Conservation (phyloP, 106 monocot species). For the Alisma plantagoaquatica region DNA sequence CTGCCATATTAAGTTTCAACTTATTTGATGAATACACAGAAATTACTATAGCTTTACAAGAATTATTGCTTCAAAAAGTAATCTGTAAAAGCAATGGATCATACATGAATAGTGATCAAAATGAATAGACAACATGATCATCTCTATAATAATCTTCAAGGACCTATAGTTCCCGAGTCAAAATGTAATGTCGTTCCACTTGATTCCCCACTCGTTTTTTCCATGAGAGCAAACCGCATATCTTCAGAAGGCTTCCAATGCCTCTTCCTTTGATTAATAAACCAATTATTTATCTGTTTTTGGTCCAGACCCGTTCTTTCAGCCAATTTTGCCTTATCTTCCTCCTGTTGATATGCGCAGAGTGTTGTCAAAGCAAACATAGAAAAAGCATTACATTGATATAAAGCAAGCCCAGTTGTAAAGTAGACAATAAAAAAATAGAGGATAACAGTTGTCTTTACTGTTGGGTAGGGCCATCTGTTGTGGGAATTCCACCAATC, state of each 20-base stretch:
- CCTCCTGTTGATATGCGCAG: constrained; percentile 30
- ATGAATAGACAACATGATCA: no score
- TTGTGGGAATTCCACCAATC: constrained; percentile 73
- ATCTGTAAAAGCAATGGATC: no score
- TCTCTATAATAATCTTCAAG: no score
- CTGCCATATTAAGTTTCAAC: no score
- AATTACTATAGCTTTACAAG: no score
- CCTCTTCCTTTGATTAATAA: no score
- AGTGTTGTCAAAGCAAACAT: background rate
- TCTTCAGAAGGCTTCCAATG: constrained; percentile 72
- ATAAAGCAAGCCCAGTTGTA: background rate
- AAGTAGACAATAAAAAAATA: background rate
- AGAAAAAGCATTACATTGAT: background rate
- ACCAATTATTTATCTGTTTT: no score
- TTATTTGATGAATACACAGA: no score
- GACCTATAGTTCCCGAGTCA: constrained; percentile 19
- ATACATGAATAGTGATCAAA: no score
- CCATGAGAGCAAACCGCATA: constrained; percentile 53
- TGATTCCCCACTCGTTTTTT: constrained; percentile 35
- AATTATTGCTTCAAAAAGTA: no score
- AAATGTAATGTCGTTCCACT: constrained; percentile 22
- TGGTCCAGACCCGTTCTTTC: no score
- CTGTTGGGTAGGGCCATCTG: constrained; percentile 73
- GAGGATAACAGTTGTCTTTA: no score
- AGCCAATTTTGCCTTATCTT: constrained; percentile 54